Conservation (phyloP, 2,329 filamentous ascomycete genomes). For the Aspergillus novofumigatus region DNA sequence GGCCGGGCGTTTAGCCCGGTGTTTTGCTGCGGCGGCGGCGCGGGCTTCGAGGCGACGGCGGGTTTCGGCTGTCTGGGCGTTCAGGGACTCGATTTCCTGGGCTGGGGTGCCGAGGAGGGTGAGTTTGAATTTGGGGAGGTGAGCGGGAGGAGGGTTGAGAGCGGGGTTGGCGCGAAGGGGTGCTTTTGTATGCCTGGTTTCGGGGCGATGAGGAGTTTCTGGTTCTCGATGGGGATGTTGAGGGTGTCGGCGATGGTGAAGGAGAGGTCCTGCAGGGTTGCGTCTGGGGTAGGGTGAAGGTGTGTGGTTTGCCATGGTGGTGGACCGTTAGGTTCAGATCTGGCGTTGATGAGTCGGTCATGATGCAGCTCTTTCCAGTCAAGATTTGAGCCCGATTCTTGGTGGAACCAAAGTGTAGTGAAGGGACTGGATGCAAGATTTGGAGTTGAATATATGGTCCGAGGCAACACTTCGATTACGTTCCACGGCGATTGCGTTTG, state of each 20-base stretch:
- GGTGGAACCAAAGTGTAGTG: no score
- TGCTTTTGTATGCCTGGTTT: slow-evolving; percentile 45
- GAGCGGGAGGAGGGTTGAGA: slow-evolving; percentile 30
- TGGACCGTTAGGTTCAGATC: slow-evolving; percentile 47
- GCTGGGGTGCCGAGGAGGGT: slow-evolving; percentile 43
- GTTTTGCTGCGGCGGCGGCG: slow-evolving; percentile 19
- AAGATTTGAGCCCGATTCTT: slow-evolving; percentile 7
- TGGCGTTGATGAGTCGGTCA: slow-evolving; percentile 4
- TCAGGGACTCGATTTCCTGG: slow-evolving; percentile 40
- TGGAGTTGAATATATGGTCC: slow-evolving; percentile 1
- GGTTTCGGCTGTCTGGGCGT: slow-evolving; percentile 30
- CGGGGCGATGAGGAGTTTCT: slow-evolving; percentile 45
- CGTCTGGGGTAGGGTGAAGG: slow-evolving; percentile 44
- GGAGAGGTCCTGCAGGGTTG: slow-evolving; percentile 48
- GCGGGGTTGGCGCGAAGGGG: slow-evolving; percentile 38
- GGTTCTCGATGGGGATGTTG: slow-evolving; percentile 38
- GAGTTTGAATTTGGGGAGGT: slow-evolving; percentile 41
- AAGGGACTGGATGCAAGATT: neutral
- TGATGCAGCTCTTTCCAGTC: neutral
- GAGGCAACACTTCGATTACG: slow-evolving; percentile 21
- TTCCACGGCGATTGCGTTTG: slow-evolving; percentile 31
- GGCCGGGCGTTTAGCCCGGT: slow-evolving; percentile 1
- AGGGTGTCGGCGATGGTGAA: slow-evolving; percentile 29
- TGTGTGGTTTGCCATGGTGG: slow-evolving; percentile 52
- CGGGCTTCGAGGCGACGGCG: slow-evolving; percentile 28